Evolutionary conservation across 257 asterid species (phyloP), one percentile per base, ranked within the genome.

Genomic region (Fraxinus quadrangulata): DNA sequence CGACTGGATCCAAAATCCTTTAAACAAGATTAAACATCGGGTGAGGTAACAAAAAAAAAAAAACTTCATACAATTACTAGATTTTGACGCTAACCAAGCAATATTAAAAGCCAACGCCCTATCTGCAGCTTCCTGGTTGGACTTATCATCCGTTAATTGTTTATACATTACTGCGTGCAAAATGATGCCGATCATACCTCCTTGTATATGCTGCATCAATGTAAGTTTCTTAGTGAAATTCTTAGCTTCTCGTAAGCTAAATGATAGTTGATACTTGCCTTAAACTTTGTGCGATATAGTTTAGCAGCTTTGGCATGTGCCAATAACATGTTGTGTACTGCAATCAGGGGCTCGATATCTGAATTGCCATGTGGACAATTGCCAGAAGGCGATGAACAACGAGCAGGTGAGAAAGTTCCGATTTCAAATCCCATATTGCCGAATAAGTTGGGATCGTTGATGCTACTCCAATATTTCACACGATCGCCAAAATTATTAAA

Each of bases 311-410:
- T 90, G 74, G 92, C 94, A 81, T 93, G 98, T 34, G 89, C 97
- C 82, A 91, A 70, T 70, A 93, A 56, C 93, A 87, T 86, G 73
- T 91, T 89, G 79, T 91, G 96, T 71, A 61, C 77, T 1, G 84
- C 86, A 66, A 84, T 70, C 77, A 93, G 82, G 75, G 98, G 97
- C 84, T 91, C 96, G 0, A 84, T 77, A 72, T 92, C 97, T 7
- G 96, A 89, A 82, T 90, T 90, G 36, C 97, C 98, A 74, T 34
- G 24, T 2, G 83, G 73, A 76, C 97, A 92, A 31, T 84, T 70
- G 21, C 97, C 97, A 82, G 89, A 94, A 26, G 97, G 97, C 7
- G 81, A 84, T 17, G 98, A 87, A 70, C 98, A 92, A 26, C 80
- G 97, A 73, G 79, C 88, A 17, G 97, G 96, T 1, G 97, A 92